A percentile compares a stretch with the other conserved stretches of the same genome.
phyloP scores from a whole-genome alignment of 176 grass and related monocot species.

The Secale cereale region DNA sequence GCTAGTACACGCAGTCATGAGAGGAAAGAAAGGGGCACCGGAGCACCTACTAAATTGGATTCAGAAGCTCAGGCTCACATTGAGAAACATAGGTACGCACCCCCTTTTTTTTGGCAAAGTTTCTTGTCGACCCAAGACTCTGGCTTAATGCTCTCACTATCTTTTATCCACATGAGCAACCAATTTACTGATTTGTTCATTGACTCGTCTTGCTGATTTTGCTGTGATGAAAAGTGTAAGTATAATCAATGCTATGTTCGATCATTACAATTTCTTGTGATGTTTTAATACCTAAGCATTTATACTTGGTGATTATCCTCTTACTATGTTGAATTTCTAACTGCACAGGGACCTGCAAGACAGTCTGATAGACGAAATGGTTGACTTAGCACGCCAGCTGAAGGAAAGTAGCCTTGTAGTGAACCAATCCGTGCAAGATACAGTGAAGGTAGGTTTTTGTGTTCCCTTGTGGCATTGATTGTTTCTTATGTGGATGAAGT shows the following conservation, averaged over 20 bases:
- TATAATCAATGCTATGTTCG: background rate
- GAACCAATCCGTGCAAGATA: conserved; percentile 70
- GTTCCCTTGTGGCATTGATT: background rate
- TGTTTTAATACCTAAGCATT: background rate
- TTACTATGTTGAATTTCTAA: conserved; percentile 9
- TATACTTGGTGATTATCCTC: background rate
- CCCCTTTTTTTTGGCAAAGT: background rate
- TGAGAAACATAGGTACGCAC: conserved; percentile 69
- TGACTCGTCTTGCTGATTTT: background rate
- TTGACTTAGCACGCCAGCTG: conserved; percentile 61
- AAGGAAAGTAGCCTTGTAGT: conserved; percentile 75
- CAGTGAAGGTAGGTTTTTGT: conserved; percentile 51
- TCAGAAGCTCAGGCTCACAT: conserved; percentile 64
- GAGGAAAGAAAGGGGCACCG: conserved; percentile 41
- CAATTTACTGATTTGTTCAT: background rate
- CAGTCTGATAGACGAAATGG: conserved; percentile 91
- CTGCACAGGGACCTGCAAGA: conserved; percentile 81
- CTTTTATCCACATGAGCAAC: background rate
- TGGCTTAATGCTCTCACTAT: background rate
- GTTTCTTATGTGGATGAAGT: background rate
- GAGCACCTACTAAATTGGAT: conserved; percentile 67
- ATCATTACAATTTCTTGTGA: background rate
- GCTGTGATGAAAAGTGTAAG: background rate
- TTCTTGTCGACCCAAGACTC: background rate
- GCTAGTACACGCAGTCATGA: conserved; percentile 40